Evolutionary conservation across 768 basidiomycete species (phyloP).

Genomic region (Tulasnella sp.): DNA sequence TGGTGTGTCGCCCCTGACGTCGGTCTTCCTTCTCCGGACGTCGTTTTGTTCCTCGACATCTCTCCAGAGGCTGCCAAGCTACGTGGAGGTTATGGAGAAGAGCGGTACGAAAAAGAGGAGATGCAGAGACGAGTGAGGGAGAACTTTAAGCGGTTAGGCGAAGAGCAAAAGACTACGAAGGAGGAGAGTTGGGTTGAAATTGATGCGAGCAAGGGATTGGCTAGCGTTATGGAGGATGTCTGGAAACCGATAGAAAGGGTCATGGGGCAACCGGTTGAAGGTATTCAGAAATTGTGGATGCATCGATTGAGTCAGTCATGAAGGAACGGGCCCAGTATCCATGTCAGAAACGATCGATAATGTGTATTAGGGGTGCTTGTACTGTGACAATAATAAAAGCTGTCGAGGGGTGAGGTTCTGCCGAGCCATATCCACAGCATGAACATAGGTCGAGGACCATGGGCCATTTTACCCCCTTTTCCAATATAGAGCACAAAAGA

Average conservation of each 20-base stretch:
- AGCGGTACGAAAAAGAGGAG: slow-evolving; percentile 83
- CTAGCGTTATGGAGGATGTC: slow-evolving; percentile 57
- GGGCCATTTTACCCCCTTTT: too few relatives aligned
- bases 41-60: slow-evolving; percentile 86
- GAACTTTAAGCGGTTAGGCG: slow-evolving; percentile 61
- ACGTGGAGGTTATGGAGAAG: slow-evolving; percentile 82
- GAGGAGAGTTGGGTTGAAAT: slow-evolving; percentile 53
- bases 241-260: slow-evolving; percentile 47
- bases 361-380: too few relatives aligned
- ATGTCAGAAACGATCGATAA: too few relatives aligned
- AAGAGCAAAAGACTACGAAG: slow-evolving; percentile 50
- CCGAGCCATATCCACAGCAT: too few relatives aligned
- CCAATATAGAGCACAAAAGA: too few relatives aligned
- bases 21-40: slow-evolving; percentile 86
- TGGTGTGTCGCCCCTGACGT: slow-evolving; percentile 89
- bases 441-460: too few relatives aligned
- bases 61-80: slow-evolving; percentile 64
- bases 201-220: slow-evolving; percentile 59
- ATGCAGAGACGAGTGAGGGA: slow-evolving; percentile 68
- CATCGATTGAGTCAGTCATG: background rate
- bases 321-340: background rate
- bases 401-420: too few relatives aligned
- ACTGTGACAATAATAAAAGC: too few relatives aligned
- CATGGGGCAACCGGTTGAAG: background rate
- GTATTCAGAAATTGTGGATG: slow-evolving; percentile 12